Percentiles rank a stretch among this genome's conserved stretches.
phyloP scores from a whole-genome alignment of 495 filamentous ascomycete genomes.

The Aspergillus haitiensis region DNA sequence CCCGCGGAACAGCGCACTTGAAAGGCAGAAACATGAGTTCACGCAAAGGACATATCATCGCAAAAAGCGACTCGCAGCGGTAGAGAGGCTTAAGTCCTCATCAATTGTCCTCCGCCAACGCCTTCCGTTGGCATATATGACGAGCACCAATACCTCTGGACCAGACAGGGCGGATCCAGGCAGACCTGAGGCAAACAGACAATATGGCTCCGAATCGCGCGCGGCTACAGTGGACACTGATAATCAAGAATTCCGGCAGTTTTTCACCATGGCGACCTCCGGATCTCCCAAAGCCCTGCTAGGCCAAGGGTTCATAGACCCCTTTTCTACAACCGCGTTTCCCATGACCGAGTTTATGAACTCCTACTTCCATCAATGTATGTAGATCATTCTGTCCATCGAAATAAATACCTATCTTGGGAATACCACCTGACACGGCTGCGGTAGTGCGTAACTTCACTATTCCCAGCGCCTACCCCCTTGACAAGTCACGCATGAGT shows the following conservation, averaged over 20 bases:
- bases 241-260: not conserved
- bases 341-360: constrained; percentile 15
- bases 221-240: not conserved
- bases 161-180: not conserved
- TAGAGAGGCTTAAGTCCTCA: constrained; percentile 11
- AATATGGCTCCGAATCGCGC: not conserved
- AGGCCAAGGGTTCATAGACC: constrained; percentile 12
- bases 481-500: constrained; percentile 3
- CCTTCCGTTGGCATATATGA: not conserved
- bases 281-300: not conserved
- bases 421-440: not conserved
- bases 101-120: constrained; percentile 1
- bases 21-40: constrained; percentile 1
- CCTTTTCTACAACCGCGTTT: constrained; percentile 4
- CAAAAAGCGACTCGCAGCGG: constrained; percentile 10
- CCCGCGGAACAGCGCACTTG: not conserved
- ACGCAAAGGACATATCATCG: constrained; percentile 8
- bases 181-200: not conserved
- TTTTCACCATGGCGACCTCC: not conserved
- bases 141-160: not conserved
- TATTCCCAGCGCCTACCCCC: constrained; percentile 5
- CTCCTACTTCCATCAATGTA: constrained; percentile 12
- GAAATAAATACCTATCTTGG: not conserved
- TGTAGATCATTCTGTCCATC: not conserved
- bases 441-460: constrained; percentile 7